Base-by-base conservation (phyloP, 768 basidiomycete species). In the Ramaria rubella region DNA sequence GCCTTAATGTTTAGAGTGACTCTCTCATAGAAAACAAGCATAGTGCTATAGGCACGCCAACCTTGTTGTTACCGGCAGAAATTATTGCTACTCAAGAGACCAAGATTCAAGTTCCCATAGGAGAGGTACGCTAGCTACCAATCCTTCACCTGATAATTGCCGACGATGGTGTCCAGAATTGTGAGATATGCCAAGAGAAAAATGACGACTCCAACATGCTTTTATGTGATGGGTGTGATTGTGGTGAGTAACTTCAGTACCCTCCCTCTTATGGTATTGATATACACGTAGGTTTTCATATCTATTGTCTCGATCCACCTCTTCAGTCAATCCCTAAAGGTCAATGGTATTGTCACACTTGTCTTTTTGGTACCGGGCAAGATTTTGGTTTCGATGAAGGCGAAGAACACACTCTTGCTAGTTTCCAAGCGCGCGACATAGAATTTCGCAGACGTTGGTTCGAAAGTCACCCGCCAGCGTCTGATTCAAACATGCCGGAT, bases 341-440 rank as follows among this genome's bases (percentile, higher is more conserved):
- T 38, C 86, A 95, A 61, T 99, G 95, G 95, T 97, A 84, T 67
- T 99, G 96, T 69, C 88, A 87, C 63, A 84, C 85, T 3, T 99
- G 96, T 67, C 75, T 99, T 21, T 79, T 93, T 38, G 87, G 85
- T 36, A 94, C 91, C 0, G 94, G 95, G 11, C 90, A 90, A 51
- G 96, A 97, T 71, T 99, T 90, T 64, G 96, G 96, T 29, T 99
- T 98, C 65, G 96, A 97, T 64, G 94, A 97, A 65, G 96, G 96
- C 38, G 87, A 97, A 70, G 95, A 98, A 62, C 96, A 99, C 69
- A 83, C 84, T 59, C 78, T 99, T 36, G 80, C 88, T 26, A 92
- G 84, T 64, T 98, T 98, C 72, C 92, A 94, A 64, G 88, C 87
- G 44, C 82, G 94, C 33, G 96, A 96, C 65, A 75, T 78, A 23